A percentile compares a stretch with the other conserved stretches of the same genome.
phyloP scores from a whole-genome alignment of 192 early-diverging fungal genomes.

The Gaertneriomyces semiglobifer region DNA sequence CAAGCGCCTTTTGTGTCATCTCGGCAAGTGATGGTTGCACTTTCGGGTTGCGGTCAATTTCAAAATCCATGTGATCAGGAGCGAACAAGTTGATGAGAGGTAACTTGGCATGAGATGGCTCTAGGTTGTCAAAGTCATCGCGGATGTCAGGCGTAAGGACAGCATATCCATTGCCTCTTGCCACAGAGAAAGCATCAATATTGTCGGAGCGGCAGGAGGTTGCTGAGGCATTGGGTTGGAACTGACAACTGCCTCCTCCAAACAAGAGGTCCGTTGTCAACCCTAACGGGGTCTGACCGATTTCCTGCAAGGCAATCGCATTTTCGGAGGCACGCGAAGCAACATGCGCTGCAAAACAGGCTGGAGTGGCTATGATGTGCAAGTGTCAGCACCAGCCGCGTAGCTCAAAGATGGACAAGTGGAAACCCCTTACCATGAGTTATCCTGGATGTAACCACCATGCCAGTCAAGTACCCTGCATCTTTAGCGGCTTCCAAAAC shows the following conservation, averaged over 20 bases:
- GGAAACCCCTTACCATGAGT: constrained; percentile 67
- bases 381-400: no score
- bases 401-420: background rate
- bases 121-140: constrained; percentile 62
- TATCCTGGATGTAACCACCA: constrained; percentile 90
- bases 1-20: constrained; percentile 82
- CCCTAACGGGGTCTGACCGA: constrained; percentile 86
- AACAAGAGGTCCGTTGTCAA: constrained; percentile 82
- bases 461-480: constrained; percentile 75
- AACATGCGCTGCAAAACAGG: constrained; percentile 71
- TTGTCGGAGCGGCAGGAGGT: constrained; percentile 76
- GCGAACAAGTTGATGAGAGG: constrained; percentile 78
- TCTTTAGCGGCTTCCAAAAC: constrained; percentile 91
- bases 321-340: constrained; percentile 35
- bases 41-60: constrained; percentile 73
- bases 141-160: constrained; percentile 43
- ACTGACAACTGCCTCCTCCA: constrained; percentile 89
- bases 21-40: constrained; percentile 76
- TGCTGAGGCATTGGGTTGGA: constrained; percentile 63
- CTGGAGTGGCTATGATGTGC: constrained; percentile 43
- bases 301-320: constrained; percentile 83
- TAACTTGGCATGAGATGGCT: constrained; percentile 22
- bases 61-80: constrained; percentile 84
- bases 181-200: constrained; percentile 59
- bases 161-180: constrained; percentile 61